Conservation (phyloP, 306 rosid species). For the Begonia fuchsioides region DNA sequence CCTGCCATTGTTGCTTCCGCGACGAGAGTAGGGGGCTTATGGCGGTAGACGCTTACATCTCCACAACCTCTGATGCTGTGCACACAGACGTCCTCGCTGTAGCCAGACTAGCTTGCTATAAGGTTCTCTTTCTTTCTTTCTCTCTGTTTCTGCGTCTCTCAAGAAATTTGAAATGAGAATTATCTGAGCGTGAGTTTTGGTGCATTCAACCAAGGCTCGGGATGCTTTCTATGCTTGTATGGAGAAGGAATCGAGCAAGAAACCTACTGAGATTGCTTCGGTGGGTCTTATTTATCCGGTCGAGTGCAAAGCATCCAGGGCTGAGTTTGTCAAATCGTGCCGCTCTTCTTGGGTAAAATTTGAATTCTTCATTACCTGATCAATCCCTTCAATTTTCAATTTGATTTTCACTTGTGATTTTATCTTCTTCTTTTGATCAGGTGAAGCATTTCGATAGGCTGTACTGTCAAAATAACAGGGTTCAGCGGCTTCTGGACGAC, state of each 20-base stretch:
- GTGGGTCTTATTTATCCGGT: constrained; percentile 76
- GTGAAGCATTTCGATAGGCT: constrained; percentile 91
- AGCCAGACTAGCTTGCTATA: constrained; percentile 70
- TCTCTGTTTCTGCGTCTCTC: neutral
- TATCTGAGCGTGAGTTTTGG: constrained; percentile 4
- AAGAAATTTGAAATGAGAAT: neutral
- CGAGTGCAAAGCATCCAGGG: constrained; percentile 49
- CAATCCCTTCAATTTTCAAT: neutral
- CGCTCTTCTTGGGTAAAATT: constrained; percentile 74
- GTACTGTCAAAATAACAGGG: constrained; percentile 57
- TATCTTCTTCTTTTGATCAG: constrained; percentile 12
- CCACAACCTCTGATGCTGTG: constrained; percentile 33
- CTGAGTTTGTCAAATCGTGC: constrained; percentile 49
- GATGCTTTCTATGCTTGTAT: constrained; percentile 78
- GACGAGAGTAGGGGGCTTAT: constrained; percentile 11
- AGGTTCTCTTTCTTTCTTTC: constrained; percentile 26
- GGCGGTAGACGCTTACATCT: constrained; percentile 44
- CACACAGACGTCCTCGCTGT: constrained; percentile 51
- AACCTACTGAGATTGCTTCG: constrained; percentile 73
- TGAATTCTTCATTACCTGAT: neutral
- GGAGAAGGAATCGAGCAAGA: constrained; percentile 55
- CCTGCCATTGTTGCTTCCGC: no score
- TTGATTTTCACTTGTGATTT: constrained; percentile 11
- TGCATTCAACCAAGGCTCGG: constrained; percentile 44
- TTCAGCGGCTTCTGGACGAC: constrained; percentile 84